Conservation (phyloP, 169 alveolate species). For the Perkinsus olseni region DNA sequence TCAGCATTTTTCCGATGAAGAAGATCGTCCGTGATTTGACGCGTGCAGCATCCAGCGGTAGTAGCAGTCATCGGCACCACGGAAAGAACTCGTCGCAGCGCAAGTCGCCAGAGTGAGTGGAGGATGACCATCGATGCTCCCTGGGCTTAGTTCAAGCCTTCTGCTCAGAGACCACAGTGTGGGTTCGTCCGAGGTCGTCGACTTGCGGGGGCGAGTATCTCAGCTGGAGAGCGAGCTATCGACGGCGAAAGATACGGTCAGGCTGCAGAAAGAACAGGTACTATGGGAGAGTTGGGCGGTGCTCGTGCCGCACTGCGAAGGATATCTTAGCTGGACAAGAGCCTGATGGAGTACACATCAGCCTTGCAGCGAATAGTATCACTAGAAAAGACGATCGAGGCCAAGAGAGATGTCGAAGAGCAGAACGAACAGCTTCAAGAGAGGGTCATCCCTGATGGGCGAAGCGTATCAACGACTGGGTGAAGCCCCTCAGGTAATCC, state of each 20-base stretch:
- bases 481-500: background rate
- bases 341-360: background rate
- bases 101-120: background rate
- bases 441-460: too few relatives aligned
- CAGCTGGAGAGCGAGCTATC: background rate
- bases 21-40: background rate
- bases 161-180: background rate
- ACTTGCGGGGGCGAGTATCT: background rate
- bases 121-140: too few relatives aligned
- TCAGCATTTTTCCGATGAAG: background rate
- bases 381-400: background rate
- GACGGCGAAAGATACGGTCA: background rate
- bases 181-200: background rate
- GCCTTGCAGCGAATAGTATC: background rate
- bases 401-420: background rate
- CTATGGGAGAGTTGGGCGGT: background rate
- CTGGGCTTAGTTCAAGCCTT: too few relatives aligned
- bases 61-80: background rate
- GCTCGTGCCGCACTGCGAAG: background rate
- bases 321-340: background rate
- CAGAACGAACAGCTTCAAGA: background rate
- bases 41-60: background rate
- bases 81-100: background rate
- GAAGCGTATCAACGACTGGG: background rate
- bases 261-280: background rate